phyloP scores from a whole-genome alignment of 31 red algal species.

The Bonnemaisonia californica region DNA sequence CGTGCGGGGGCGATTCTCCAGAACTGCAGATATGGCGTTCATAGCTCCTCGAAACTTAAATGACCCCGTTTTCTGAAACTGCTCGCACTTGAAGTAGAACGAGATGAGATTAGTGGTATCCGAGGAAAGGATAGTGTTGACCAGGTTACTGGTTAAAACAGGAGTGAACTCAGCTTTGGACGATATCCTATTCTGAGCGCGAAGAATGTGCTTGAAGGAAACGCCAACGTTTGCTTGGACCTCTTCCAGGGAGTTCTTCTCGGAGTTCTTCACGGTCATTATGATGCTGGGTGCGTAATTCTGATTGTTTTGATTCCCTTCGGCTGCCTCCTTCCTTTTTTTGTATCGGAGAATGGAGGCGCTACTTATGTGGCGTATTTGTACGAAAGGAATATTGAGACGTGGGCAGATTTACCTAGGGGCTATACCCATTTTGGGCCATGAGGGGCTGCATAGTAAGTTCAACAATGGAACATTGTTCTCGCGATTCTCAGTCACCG shows the following conservation, averaged over 20 bases:
- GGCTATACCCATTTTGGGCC: too few relatives aligned
- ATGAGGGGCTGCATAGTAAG: too few relatives aligned
- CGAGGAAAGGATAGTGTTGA: slow-evolving; percentile 24
- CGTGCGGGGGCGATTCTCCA: background rate
- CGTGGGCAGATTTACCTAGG: too few relatives aligned
- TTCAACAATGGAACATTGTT: too few relatives aligned
- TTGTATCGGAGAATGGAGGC: too few relatives aligned
- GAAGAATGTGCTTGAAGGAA: slow-evolving; percentile 22
- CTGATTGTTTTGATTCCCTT: too few relatives aligned
- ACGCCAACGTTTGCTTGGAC: background rate
- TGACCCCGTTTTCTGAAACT: slow-evolving; percentile 77
- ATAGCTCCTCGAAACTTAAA: slow-evolving; percentile 85
- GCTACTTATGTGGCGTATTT: too few relatives aligned
- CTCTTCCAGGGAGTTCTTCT: background rate
- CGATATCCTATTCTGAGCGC: slow-evolving; percentile 13
- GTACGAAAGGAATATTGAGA: too few relatives aligned
- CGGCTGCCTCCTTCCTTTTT: too few relatives aligned
- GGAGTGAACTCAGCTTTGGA: slow-evolving; percentile 45
- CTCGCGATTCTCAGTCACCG: too few relatives aligned
- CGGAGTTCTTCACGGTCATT: too few relatives aligned
- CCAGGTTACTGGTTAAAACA: slow-evolving; percentile 35
- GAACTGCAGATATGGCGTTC: slow-evolving; percentile 20
- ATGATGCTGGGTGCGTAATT: too few relatives aligned
- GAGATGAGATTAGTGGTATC: background rate
- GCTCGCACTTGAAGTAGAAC: slow-evolving; percentile 83